A percentile compares a stretch with the other conserved stretches of the same genome.
These are phyloP conservation scores for Mycena galericulata DNA, from an alignment of 768 basidiomycete species.

Conservation along the genomic window DNA sequence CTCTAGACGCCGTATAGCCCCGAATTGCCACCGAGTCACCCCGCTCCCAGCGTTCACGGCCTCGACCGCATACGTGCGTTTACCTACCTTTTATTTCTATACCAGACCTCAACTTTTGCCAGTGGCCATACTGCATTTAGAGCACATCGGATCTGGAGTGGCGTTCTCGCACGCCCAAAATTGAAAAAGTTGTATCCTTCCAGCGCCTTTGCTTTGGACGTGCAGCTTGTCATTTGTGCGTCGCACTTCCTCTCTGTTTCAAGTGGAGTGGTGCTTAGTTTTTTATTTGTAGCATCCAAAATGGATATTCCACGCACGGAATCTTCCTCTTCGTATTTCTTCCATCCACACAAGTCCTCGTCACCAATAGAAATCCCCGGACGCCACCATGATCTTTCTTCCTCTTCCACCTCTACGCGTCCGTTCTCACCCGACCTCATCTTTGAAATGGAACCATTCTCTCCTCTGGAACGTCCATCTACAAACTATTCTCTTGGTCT, in stretches of 20 bases:
- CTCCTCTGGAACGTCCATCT: conserved; percentile 30
- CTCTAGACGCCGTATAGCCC: background rate
- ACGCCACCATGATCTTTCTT: conserved; percentile 41
- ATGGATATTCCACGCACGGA: conserved; percentile 29
- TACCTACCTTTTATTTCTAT: background rate
- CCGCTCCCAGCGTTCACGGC: conserved; percentile 16
- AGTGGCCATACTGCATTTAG: conserved; percentile 11
- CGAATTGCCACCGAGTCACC: background rate
- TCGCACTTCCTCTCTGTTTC: background rate
- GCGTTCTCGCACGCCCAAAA: conserved; percentile 12
- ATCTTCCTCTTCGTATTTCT: conserved; percentile 28
- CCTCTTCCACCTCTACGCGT: conserved; percentile 43
- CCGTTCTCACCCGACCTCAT: conserved; percentile 60
- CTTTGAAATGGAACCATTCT: conserved; percentile 65
- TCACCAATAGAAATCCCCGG: conserved; percentile 61
- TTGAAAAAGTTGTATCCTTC: conserved; percentile 18
- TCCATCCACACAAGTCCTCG: conserved; percentile 44
- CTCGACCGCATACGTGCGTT: conserved; percentile 5
- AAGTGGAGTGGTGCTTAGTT: background rate
- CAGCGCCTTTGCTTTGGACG: background rate
- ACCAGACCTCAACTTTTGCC: background rate
- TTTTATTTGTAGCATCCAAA: conserved; percentile 8
- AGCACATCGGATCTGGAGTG: conserved; percentile 2
- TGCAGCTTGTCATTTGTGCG: conserved; percentile 20
- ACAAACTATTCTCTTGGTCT: conserved; percentile 34